A percentile compares a stretch with the other conserved stretches of the same genome.
These are phyloP conservation scores for Leishmania braziliensis DNA, from an alignment of 208 protist genomes.

Conservation along the genomic window DNA sequence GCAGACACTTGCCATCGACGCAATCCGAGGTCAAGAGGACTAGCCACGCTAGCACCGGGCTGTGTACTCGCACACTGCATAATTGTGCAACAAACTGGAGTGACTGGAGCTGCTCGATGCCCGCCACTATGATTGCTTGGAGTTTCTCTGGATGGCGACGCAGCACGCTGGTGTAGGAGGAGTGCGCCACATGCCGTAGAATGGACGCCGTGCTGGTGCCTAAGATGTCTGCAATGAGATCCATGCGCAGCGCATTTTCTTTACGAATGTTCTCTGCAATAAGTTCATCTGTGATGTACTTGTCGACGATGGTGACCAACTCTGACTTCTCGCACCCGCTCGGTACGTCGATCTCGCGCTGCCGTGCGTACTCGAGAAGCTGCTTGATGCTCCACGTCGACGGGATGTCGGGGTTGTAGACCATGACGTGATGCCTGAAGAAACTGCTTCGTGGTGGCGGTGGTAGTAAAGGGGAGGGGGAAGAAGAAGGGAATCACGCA, in stretches of 20 bases:
- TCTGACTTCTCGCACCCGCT: slow-evolving; percentile 34
- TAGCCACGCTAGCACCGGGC: slow-evolving; percentile 51
- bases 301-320: slow-evolving; percentile 38
- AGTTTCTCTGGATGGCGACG: slow-evolving; percentile 43
- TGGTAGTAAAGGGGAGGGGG: background rate
- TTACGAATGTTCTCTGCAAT: slow-evolving; percentile 18
- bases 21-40: slow-evolving; percentile 15
- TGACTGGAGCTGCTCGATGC: slow-evolving; percentile 35
- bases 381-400: slow-evolving; percentile 45
- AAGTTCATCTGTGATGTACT: slow-evolving; percentile 29
- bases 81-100: slow-evolving; percentile 12
- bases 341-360: slow-evolving; percentile 36
- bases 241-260: slow-evolving; percentile 10
- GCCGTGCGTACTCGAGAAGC: slow-evolving; percentile 40
- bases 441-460: background rate
- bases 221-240: slow-evolving; percentile 25
- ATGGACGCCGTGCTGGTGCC: slow-evolving; percentile 19
- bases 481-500: background rate
- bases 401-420: slow-evolving; percentile 41
- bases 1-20: slow-evolving; percentile 17
- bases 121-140: slow-evolving; percentile 38
- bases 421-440: slow-evolving; percentile 12
- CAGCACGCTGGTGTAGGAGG: slow-evolving; percentile 36
- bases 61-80: slow-evolving; percentile 28
- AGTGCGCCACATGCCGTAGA: slow-evolving; percentile 29